Conservation (phyloP, 306 rosid species). For the Pyrus betulifolia region DNA sequence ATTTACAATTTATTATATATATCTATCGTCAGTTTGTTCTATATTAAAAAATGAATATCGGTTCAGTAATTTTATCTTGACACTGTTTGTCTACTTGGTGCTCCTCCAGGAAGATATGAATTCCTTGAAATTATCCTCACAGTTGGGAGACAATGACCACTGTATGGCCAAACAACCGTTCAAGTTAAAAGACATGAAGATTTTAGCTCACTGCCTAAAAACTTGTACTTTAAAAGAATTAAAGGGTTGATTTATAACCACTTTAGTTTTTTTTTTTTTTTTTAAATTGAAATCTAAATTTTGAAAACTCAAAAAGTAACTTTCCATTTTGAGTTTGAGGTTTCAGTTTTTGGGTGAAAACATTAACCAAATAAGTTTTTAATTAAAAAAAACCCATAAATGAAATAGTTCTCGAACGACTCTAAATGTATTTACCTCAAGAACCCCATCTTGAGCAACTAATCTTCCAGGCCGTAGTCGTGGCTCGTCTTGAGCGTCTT, state of each 20-base stretch:
- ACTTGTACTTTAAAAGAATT: no score
- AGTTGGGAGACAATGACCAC: slow-evolving; percentile 51
- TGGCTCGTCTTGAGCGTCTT: background rate
- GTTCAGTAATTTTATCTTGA: slow-evolving; percentile 18
- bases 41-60: background rate
- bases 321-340: background rate
- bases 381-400: no score
- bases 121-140: slow-evolving; percentile 40
- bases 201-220: no score
- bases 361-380: no score
- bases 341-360: no score
- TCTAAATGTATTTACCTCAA: slow-evolving; percentile 17
- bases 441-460: slow-evolving; percentile 28
- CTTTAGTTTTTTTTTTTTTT: no score
- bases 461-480: slow-evolving; percentile 44
- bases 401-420: no score
- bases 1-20: background rate
- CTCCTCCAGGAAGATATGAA: slow-evolving; percentile 36
- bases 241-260: no score
- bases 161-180: slow-evolving; percentile 56
- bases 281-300: no score
- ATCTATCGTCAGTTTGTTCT: background rate
- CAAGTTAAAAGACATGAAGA: background rate
- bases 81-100: slow-evolving; percentile 29
- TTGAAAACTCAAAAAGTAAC: background rate